Base-by-base conservation (phyloP, 2,329 filamentous ascomycete species). In the Sclerotinia glacialis region DNA sequence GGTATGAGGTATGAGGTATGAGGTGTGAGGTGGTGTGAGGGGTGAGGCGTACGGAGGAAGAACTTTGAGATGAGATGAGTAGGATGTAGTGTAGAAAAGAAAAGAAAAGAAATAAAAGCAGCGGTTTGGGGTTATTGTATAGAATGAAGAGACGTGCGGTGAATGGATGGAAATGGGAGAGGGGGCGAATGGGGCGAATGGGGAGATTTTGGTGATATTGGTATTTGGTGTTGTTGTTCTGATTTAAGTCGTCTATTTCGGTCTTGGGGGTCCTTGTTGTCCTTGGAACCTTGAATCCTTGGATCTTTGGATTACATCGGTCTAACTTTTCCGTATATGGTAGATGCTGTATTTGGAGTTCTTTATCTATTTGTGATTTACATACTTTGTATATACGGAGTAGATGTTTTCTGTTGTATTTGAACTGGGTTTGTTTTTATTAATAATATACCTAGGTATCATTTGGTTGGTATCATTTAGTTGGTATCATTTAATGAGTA, bases 201-300 rank as follows among this genome's bases (percentile, higher is more conserved):
- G 26, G 26, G 11, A 28, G 18, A 18, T n/a, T 34, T 47, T 47
- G 56, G 28, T 37, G 56, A 60, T 60, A 37, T 37, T 47, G 11
- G 21, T 46, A 23, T 49, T 49, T 60, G 58, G 58, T 60, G 58
- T 60, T 60, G 58, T 60, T 60, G 58, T 60, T 60, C 58, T 60
- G 58, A 37, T 49, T 60, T 54, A 7, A 53, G 52, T 54, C 52
- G 16, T 34, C 37, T 40, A 12, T 34, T 37, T 54, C 52, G 52
- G 52, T 34, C 28, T 37, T 54, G 31, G 52, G 31, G 52, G 31
- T 26, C 28, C 18, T 40, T 5, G 37, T 40, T 40, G 34, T 37
- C 34, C 12, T 28, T 28, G 14, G 26, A 52, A 31, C n/a, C 11
- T 14, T 26, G n/a, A 14, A 8, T 34, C 31, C n/a, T n/a, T n/a